Base-by-base conservation (phyloP, 352 stramenopile species). In the Phytopythium helicoides region DNA sequence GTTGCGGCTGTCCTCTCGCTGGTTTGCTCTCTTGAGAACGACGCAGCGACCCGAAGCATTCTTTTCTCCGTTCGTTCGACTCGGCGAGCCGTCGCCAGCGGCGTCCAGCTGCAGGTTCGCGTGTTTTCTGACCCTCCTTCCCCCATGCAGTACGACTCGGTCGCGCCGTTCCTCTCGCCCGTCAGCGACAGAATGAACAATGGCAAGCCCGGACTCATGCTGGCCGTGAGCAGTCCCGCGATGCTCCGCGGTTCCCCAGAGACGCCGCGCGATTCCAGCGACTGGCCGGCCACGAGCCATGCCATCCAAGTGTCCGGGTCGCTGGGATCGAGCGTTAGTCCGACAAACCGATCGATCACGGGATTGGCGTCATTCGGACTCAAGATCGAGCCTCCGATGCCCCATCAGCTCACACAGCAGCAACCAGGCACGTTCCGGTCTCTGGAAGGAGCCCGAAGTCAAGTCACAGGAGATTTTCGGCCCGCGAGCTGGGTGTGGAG, bases 81-180 rank as follows among this genome's bases (percentile, higher is more conserved):
- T 23, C 41, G 18, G 33, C 41, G 23, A 9, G 15, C 12, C 14
- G 5, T 0, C 14, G 12, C n/a, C 23, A 31, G 25, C 19, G 25
- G 11, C 25, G 21, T 18, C 18, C 3, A 12, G 39, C n/a, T 2
- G 33, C 42, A 25, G 42, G 14, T 35, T 49, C 42, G 35, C 23
- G 23, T 49, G 33, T 16, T 3, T 45, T 31, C 42, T 18, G 23
- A 25, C 0, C 6, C 14, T 1, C 11, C 16, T 19, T 15, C 16
- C 21, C 31, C 5, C 18, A 52, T 52, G 45, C 45, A 52, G 31
- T 52, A 52, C 45, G 45, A 38, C n/a, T 23, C 28, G 28, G n/a
- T 28, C 26, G 18, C 40, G 16, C 28, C 26, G 45, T 52, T 52
- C 38, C 26, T 52, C 31, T 21, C 45, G n/a, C 15, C 31, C 7